Conservation (phyloP, 1,139 yeast species). For the Taphrina deformans region DNA sequence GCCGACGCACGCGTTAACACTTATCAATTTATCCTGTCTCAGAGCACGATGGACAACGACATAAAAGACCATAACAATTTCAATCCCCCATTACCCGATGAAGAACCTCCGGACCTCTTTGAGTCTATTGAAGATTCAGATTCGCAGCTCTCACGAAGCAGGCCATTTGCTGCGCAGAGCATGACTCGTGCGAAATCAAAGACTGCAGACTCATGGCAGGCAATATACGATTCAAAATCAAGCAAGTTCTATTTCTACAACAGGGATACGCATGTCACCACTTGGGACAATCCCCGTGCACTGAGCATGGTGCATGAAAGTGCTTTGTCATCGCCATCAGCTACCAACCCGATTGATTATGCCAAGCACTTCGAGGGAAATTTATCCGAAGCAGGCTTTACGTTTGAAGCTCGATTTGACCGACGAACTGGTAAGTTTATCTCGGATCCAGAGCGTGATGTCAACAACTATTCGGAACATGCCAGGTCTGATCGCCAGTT, state of each 20-base stretch:
- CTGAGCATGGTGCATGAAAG: neutral
- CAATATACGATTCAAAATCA: slow-evolving; percentile 41
- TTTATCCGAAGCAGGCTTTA: slow-evolving; percentile 4
- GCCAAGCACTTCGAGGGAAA: neutral
- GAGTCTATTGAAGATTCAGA: neutral
- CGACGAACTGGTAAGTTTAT: slow-evolving; percentile 33
- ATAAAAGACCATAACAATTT: too few relatives aligned
- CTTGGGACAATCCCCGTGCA: slow-evolving; percentile 44
- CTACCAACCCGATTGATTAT: neutral
- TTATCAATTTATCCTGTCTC: too few relatives aligned
- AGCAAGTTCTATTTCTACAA: slow-evolving; percentile 43
- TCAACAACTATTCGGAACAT: slow-evolving; percentile 20
- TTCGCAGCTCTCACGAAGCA: neutral
- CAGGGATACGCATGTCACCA: slow-evolving; percentile 41
- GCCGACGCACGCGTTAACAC: too few relatives aligned
- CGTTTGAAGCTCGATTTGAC: slow-evolving; percentile 31
- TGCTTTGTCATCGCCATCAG: neutral
- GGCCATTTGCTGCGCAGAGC: too few relatives aligned
- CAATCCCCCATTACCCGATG: neutral
- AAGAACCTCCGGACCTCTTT: neutral
- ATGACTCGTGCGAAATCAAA: too few relatives aligned
- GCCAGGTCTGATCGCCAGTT: slow-evolving; percentile 32
- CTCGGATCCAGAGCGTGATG: slow-evolving; percentile 23
- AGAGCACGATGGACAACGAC: too few relatives aligned
- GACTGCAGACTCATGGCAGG: slow-evolving; percentile 41